Base-by-base conservation (phyloP, 345 rosid genomes). In the Camelina neglecta region DNA sequence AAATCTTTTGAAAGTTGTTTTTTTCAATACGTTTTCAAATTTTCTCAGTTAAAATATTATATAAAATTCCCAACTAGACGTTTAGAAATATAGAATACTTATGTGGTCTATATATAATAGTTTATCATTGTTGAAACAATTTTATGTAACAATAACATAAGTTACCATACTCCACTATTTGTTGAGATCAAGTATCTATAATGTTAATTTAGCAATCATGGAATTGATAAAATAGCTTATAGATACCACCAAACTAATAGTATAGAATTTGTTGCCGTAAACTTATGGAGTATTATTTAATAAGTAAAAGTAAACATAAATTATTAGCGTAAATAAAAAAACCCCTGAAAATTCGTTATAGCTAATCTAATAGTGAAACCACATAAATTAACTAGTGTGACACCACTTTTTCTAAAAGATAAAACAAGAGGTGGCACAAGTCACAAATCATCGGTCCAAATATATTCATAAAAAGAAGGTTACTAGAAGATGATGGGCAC, bases 401-500 rank as follows among this genome's bases (percentile, higher is more conserved):
- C 29, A n/a, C 24, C 58, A 48, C 12, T 47, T 47, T 49, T 21
- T 18, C 23, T 33, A 18, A 7, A 47, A 21, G 59, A 71, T 7
- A 57, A 44, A 7, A 2, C 3, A 49, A 72, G 26, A 71, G 38
- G 75, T 33, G 67, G 48, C 53, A 55, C 53, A 55, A 55, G 20
- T 57, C 44, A 69, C 38, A 41, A 54, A 57, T 23, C 73, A 35
- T 39, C 41, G 8, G 24, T 49, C 51, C 35, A 50, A 7, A 61
- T 29, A 51, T 67, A 49, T 69, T 44, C 1, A 51, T 31, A 2
- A n/a, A 69, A 26, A 29, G 31, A 38, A 69, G 20, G 33, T 11
- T 21, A 69, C 6, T 6, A 45, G 18, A 38, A 45, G 71, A 76
- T 35, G 75, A 63, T 76, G 75, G 44, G 71, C 65, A 69, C 79